phyloP scores from a whole-genome alignment of 331 rosid species.

The Quercus lobata region DNA sequence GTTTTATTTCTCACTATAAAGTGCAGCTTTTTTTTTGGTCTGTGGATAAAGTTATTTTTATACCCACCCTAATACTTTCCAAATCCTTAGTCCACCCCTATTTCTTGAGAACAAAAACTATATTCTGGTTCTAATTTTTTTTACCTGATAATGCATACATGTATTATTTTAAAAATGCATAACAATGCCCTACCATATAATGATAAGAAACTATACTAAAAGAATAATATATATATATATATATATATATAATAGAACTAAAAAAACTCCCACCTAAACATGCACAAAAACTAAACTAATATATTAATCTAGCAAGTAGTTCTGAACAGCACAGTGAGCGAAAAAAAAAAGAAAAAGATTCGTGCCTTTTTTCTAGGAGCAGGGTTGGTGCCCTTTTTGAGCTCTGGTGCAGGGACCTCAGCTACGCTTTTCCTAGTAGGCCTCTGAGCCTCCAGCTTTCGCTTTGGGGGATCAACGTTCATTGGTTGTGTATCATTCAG shows the following conservation, averaged over 20 bases:
- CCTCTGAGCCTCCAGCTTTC: conserved; percentile 40
- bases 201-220: not conserved
- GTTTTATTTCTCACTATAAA: not conserved
- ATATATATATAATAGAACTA: no score
- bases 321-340: not conserved
- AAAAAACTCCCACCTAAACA: not conserved
- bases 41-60: not conserved
- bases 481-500: conserved; percentile 57
- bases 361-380: conserved; percentile 67
- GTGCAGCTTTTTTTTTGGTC: not conserved
- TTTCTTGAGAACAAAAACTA: not conserved
- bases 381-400: conserved; percentile 46
- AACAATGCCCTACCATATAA: not conserved
- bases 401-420: conserved; percentile 38
- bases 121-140: not conserved
- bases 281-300: conserved; percentile 6
- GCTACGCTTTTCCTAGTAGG: conserved; percentile 42
- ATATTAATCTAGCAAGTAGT: not conserved
- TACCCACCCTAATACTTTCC: not conserved
- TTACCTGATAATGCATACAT: not conserved
- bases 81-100: not conserved
- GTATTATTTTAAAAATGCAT: not conserved
- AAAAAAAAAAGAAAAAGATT: not conserved
- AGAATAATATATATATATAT: no score
- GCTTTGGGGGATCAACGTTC: conserved; percentile 53